These are phyloP conservation scores for Rhypophila decipiens DNA, from an alignment of 495 filamentous ascomycete species.

Conservation along the genomic window DNA sequence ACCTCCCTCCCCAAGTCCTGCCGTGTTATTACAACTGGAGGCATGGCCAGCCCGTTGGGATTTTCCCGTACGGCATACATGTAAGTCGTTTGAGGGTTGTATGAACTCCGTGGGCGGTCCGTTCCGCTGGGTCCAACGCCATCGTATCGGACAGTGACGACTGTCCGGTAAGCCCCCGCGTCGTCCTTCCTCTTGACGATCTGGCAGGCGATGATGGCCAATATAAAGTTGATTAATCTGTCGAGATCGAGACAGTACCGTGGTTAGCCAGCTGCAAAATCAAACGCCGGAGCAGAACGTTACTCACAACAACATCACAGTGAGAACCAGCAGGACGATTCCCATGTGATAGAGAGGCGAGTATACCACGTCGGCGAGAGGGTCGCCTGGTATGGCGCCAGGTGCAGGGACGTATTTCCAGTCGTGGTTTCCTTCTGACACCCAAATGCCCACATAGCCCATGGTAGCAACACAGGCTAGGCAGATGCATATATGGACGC, in stretches of 20 bases:
- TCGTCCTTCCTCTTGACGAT: conserved; percentile 14
- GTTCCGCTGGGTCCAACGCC: conserved; percentile 17
- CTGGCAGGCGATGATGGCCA: conserved; percentile 15
- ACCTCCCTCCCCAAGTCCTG: neutral
- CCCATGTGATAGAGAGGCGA: conserved; percentile 15
- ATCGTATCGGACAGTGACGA: conserved; percentile 15
- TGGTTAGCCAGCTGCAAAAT: neutral
- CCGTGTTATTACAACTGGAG: neutral
- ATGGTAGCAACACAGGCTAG: conserved; percentile 21
- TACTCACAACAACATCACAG: conserved; percentile 10
- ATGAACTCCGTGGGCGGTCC: conserved; percentile 9
- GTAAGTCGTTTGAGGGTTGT: conserved; percentile 5
- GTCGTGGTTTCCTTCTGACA: conserved; percentile 10
- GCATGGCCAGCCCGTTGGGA: neutral
- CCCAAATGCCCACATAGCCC: conserved; percentile 20
- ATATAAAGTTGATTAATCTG: conserved; percentile 12
- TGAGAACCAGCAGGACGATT: conserved; percentile 11
- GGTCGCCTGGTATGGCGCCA: neutral
- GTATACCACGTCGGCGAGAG: conserved; percentile 1
- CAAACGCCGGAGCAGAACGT: neutral
- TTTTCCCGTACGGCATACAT: conserved; percentile 2
- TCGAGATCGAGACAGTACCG: neutral
- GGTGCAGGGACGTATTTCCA: conserved; percentile 6
- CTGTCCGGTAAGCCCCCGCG: neutral
- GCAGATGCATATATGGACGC: conserved; percentile 28